Percentiles rank a stretch among this genome's conserved stretches.
These are phyloP conservation scores for Crassisporium funariophilum DNA, from an alignment of 768 basidiomycete species.

Conservation along the genomic window DNA sequence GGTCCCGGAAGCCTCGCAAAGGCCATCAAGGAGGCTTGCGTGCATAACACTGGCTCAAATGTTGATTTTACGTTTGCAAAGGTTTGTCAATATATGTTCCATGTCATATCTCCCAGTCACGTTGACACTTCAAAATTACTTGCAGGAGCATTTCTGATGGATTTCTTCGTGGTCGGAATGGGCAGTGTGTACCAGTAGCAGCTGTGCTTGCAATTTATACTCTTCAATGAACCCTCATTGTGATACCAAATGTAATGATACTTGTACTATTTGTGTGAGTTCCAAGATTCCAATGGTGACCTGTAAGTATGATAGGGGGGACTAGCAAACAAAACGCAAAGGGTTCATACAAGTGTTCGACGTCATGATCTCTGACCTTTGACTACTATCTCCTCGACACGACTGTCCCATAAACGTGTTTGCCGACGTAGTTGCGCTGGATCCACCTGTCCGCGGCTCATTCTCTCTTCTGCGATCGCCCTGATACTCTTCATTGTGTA, in stretches of 20 bases:
- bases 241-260: no score
- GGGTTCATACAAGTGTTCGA: background rate
- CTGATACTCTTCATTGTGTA: conserved; percentile 76
- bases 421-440: conserved; percentile 40
- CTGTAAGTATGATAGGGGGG: background rate
- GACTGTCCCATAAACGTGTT: conserved; percentile 46
- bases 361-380: conserved; percentile 14
- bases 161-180: conserved; percentile 2
- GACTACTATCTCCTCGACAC: conserved; percentile 45
- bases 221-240: no score
- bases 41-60: conserved; percentile 50
- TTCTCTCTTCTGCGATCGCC: conserved; percentile 76
- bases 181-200: no score
- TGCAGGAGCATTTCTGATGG: conserved; percentile 62
- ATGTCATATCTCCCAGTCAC: background rate
- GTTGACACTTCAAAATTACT: background rate
- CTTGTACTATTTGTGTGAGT: no score
- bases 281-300: no score
- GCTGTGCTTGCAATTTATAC: no score
- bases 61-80: conserved; percentile 85
- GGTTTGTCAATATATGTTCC: conserved; percentile 34
- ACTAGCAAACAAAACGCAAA: background rate
- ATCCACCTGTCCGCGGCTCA: conserved; percentile 51
- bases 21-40: conserved; percentile 72
- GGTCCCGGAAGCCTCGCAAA: conserved; percentile 79